Percentiles rank a stretch among this genome's conserved stretches.
Evolutionary conservation across 2,329 filamentous ascomycete genomes (phyloP).

Genomic region (Tothia fuscella): DNA sequence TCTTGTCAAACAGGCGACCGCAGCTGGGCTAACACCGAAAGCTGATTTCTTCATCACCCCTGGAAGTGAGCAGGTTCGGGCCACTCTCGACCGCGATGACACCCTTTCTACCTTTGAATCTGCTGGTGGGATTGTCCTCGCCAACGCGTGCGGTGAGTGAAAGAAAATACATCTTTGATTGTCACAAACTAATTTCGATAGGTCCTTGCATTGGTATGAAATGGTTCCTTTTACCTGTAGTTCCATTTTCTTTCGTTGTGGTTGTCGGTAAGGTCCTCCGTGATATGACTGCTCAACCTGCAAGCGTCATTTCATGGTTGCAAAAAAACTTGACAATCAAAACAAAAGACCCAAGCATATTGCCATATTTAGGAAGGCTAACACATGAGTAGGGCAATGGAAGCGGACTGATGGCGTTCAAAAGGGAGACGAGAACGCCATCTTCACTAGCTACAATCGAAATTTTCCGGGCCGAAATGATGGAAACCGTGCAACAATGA

Average conservation of each 20-base stretch:
- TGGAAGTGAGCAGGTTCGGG: slow-evolving; percentile 91
- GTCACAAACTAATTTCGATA: no score
- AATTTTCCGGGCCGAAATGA: slow-evolving; percentile 98
- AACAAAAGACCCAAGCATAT: no score
- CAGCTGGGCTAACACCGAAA: slow-evolving; percentile 80
- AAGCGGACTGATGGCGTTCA: slow-evolving; percentile 72
- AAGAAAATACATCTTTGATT: no score
- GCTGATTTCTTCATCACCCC: slow-evolving; percentile 93
- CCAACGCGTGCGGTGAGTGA: slow-evolving; percentile 87
- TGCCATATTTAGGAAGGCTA: no score
- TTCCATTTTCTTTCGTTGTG: neutral
- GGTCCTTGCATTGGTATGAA: neutral
- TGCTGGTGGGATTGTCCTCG: slow-evolving; percentile 79
- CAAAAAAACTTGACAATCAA: slow-evolving; percentile 29
- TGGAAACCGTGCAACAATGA: slow-evolving; percentile 94
- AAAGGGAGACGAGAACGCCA: slow-evolving; percentile 85
- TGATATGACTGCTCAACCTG: slow-evolving; percentile 11
- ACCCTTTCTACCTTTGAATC: slow-evolving; percentile 76
- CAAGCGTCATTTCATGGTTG: neutral
- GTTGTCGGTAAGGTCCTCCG: neutral
- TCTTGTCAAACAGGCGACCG: slow-evolving; percentile 79
- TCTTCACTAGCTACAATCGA: slow-evolving; percentile 94
- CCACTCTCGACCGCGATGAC: slow-evolving; percentile 79
- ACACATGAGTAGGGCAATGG: slow-evolving; percentile 95
- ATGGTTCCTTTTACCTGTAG: neutral